phyloP scores from a whole-genome alignment of 768 basidiomycete genomes.

The Collybia nuda region DNA sequence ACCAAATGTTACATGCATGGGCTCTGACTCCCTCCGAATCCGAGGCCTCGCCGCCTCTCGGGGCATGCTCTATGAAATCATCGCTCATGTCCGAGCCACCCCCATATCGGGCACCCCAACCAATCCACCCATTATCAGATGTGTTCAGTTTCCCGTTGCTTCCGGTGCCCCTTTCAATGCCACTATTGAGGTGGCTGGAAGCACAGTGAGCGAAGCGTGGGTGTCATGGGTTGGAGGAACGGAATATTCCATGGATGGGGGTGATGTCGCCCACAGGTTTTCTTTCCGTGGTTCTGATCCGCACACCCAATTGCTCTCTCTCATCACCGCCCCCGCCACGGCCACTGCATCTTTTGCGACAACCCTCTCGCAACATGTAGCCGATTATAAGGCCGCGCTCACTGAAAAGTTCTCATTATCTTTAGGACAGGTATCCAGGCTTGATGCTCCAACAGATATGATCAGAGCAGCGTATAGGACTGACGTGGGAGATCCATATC shows the following conservation, averaged over 20 bases:
- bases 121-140: conserved; percentile 20
- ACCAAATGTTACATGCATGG: too few species aligned
- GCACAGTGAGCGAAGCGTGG: conserved; percentile 51
- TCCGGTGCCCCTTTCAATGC: conserved; percentile 37
- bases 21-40: conserved; percentile 5
- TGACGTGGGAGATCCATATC: conserved; percentile 57
- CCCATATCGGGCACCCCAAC: conserved; percentile 8
- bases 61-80: conserved; percentile 75
- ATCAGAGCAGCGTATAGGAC: conserved; percentile 52
- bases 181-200: conserved; percentile 42
- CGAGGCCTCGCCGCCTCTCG: conserved; percentile 21
- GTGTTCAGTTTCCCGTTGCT: conserved; percentile 30
- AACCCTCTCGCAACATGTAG: conserved; percentile 47
- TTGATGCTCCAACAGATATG: conserved; percentile 56
- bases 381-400: conserved; percentile 45
- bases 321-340: conserved; percentile 27
- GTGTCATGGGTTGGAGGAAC: conserved; percentile 74
- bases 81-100: conserved; percentile 42
- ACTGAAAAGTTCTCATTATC: conserved; percentile 51
- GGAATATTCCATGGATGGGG: conserved; percentile 63
- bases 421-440: conserved; percentile 57
- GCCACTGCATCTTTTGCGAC: conserved; percentile 31
- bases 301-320: conserved; percentile 39
- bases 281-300: conserved; percentile 67
- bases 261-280: conserved; percentile 51